phyloP scores from a whole-genome alignment of 2,329 filamentous ascomycete species.

The Trichoderma pleuroti region DNA sequence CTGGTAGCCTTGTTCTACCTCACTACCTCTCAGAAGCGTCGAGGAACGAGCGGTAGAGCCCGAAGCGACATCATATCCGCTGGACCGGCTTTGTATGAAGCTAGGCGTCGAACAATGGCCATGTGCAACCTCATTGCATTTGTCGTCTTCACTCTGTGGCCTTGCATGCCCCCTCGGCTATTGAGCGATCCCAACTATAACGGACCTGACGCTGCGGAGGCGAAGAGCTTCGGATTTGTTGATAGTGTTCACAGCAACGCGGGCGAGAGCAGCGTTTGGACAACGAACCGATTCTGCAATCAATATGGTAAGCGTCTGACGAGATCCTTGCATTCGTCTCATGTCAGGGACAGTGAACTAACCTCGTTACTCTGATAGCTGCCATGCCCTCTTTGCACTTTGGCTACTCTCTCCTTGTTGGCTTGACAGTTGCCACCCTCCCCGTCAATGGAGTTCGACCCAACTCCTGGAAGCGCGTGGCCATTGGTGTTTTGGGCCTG shows the following conservation, averaged over 20 bases:
- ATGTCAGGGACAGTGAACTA: neutral
- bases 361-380: constrained; percentile 37
- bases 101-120: constrained; percentile 57
- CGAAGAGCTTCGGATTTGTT: constrained; percentile 59
- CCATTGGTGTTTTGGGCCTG: constrained; percentile 48
- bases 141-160: constrained; percentile 58
- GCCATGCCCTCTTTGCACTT: constrained; percentile 76
- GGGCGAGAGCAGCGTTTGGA: constrained; percentile 64
- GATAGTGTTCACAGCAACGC: constrained; percentile 54
- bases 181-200: constrained; percentile 54
- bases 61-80: constrained; percentile 32
- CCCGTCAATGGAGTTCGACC: constrained; percentile 55
- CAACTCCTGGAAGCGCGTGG: constrained; percentile 48
- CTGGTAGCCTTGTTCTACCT: constrained; percentile 63
- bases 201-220: constrained; percentile 53
- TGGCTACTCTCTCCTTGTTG: constrained; percentile 70
- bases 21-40: constrained; percentile 59
- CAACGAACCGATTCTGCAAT: constrained; percentile 64
- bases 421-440: constrained; percentile 63
- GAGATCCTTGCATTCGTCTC: neutral
- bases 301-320: constrained; percentile 57
- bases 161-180: constrained; percentile 61
- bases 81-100: constrained; percentile 50
- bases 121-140: constrained; percentile 61
- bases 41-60: constrained; percentile 28